Percentiles rank a stretch among this genome's conserved stretches.
phyloP scores from a whole-genome alignment of 805 yeast species.

The Novakomyces olei region DNA sequence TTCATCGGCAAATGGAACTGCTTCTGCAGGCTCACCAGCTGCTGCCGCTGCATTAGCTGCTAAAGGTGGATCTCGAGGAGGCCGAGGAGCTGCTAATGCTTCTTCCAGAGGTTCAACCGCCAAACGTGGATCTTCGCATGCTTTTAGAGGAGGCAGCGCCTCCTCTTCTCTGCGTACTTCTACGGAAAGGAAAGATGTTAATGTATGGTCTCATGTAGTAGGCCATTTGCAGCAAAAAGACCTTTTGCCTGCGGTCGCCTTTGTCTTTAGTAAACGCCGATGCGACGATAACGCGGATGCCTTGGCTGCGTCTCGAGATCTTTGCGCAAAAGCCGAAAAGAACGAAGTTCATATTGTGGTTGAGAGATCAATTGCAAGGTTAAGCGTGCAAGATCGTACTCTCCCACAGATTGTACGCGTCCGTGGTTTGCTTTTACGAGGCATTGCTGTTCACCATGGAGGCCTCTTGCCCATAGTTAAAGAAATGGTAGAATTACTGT shows the following conservation, averaged over 20 bases:
- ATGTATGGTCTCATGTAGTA: conserved; percentile 54
- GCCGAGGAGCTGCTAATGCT: conserved; percentile 19
- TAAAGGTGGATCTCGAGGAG: conserved; percentile 28
- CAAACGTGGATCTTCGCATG: conserved; percentile 5
- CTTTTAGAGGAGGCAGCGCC: conserved; percentile 14
- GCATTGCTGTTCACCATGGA: conserved; percentile 91
- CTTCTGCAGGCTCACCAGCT: too few species aligned
- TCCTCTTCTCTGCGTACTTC: background rate
- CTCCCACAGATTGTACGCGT: conserved; percentile 75
- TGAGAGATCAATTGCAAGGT: conserved; percentile 67
- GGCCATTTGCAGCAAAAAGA: conserved; percentile 43
- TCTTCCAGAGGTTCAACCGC: conserved; percentile 17
- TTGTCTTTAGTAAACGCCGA: conserved; percentile 80
- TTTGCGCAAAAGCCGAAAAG: conserved; percentile 64
- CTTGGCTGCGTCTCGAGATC: conserved; percentile 41
- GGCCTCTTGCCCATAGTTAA: conserved; percentile 83
- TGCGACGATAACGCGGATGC: conserved; percentile 86
- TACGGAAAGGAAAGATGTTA: conserved; percentile 24
- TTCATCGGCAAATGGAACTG: too few species aligned
- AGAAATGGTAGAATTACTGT: conserved; percentile 77
- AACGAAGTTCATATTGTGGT: conserved; percentile 86
- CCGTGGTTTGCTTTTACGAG: conserved; percentile 64
- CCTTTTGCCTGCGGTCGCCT: conserved; percentile 75
- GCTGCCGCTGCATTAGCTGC: too few species aligned
- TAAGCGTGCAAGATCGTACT: conserved; percentile 78